Base-by-base conservation (phyloP, 163 green algal genomes). In the Scenedesmus sp. region DNA sequence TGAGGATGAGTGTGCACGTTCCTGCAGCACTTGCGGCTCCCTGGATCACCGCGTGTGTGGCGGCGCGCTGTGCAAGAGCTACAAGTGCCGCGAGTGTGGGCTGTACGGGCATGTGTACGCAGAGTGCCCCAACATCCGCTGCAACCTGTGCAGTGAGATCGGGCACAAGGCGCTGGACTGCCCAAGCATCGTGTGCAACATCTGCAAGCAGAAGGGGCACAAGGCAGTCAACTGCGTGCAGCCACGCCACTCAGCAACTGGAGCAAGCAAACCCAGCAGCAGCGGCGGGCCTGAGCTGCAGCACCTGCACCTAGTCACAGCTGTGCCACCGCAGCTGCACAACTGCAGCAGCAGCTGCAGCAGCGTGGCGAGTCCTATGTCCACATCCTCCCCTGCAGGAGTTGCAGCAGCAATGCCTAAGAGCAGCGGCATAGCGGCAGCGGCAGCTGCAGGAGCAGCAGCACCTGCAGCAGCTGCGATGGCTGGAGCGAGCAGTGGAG, bases 61-160 rank as follows among this genome's bases (percentile, higher is more conserved):
- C 9, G 76, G 87, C n/a, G 10, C 15, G 20, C 54, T 91, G 13
- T 91, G 87, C 87, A 91, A 91, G 76, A 91, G 56, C 76, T 91
- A 91, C 87, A 91, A 91, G 87, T 91, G 87, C 76, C 74, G 87
- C 20, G 87, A 91, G 76, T 91, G 87, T 77, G 87, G 87, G n/a
- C 87, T 91, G 76, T 91, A 91, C 34, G 87, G 87, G 26, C 87
- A 91, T 18, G 87, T 91, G 3, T 91, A 91, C 15, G 87, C 87
- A 46, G 87, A 91, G 76, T 91, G 87, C 76, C 87, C 87, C 74
- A 91, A 91, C 76, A 91, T 91, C 56, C 56, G 74, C n/a, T 91
- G 87, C 87, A 91, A 91, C 87, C 74, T 91, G 20, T 91, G 87
- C 76, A 79, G 26, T 12, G 76, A 91, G 57, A 54, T 91, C 52